Percentiles rank a stretch among this genome's conserved stretches.
phyloP scores from a whole-genome alignment of 805 yeast species.

The Candida qinlingensis region DNA sequence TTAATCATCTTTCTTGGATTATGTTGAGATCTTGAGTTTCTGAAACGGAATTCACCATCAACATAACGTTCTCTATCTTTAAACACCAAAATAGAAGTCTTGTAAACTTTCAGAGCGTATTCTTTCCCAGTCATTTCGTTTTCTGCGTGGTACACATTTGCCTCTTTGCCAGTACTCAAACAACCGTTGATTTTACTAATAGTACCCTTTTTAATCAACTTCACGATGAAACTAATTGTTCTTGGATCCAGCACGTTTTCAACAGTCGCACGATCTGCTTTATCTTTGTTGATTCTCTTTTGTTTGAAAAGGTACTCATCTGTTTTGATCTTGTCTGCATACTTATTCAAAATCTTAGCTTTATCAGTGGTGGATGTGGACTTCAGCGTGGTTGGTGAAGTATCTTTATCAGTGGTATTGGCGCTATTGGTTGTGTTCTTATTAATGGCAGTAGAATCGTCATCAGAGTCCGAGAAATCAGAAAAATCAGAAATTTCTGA shows the following conservation, averaged over 20 bases:
- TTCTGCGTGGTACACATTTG: conserved; percentile 89
- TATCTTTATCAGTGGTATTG: neutral
- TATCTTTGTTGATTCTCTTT: conserved; percentile 65
- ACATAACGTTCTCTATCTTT: conserved; percentile 95
- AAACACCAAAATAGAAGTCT: conserved; percentile 94
- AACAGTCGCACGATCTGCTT: conserved; percentile 92
- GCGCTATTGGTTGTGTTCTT: neutral
- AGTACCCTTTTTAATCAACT: conserved; percentile 77
- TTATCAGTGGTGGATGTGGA: conserved; percentile 28
- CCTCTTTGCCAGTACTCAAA: conserved; percentile 95
- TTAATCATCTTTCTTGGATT: conserved; percentile 97
- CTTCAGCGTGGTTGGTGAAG: neutral
- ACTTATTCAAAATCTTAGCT: conserved; percentile 51
- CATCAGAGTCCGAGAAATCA: conserved; percentile 8
- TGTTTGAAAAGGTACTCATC: conserved; percentile 52
- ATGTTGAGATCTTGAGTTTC: conserved; percentile 78
- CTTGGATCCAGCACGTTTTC: conserved; percentile 96
- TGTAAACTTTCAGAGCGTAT: conserved; percentile 88
- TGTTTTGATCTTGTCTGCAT: conserved; percentile 58
- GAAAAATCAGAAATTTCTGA: conserved; percentile 10
- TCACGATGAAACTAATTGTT: conserved; percentile 76
- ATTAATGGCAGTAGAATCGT: neutral
- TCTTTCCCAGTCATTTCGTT: conserved; percentile 43
- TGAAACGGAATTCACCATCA: conserved; percentile 90
- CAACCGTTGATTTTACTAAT: conserved; percentile 89